Evolutionary conservation across 2,329 filamentous ascomycete genomes (phyloP).

Genomic region (Sporothrix euskadiensis): DNA sequence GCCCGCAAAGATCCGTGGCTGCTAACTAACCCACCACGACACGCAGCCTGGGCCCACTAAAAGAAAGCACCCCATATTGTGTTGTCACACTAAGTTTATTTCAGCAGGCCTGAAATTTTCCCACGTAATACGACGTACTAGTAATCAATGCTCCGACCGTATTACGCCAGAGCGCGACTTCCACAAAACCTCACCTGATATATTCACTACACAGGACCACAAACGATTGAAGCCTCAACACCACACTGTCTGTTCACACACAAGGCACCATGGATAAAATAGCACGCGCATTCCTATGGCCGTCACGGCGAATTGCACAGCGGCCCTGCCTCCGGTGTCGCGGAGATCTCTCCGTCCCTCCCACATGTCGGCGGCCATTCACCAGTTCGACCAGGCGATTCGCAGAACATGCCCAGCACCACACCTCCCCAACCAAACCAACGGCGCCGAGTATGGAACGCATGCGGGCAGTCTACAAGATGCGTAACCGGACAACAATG

Average conservation of each 20-base stretch:
- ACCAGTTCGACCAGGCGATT: constrained; percentile 37
- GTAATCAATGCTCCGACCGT: background rate
- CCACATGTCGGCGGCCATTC: constrained; percentile 14
- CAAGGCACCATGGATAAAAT: constrained; percentile 26
- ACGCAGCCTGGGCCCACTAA: background rate
- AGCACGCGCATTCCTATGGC: constrained; percentile 14
- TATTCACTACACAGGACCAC: background rate
- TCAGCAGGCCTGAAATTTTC: background rate
- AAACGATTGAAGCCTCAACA: background rate
- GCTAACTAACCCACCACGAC: background rate
- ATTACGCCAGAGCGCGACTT: background rate
- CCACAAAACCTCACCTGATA: constrained; percentile 21
- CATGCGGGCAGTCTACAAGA: constrained; percentile 62
- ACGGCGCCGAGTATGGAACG: constrained; percentile 61
- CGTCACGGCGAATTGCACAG: constrained; percentile 3
- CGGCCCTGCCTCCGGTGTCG: constrained; percentile 25
- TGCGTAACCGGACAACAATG: constrained; percentile 68
- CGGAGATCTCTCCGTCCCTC: background rate
- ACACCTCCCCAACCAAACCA: background rate
- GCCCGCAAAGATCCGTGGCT: background rate
- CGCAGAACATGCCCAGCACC: constrained; percentile 17
- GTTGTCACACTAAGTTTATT: background rate
- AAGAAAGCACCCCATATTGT: background rate
- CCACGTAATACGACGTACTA: background rate
- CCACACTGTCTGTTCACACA: background rate